Evolutionary conservation across 176 grass and related monocot species (phyloP).

Genomic region (Themeda triandra): DNA sequence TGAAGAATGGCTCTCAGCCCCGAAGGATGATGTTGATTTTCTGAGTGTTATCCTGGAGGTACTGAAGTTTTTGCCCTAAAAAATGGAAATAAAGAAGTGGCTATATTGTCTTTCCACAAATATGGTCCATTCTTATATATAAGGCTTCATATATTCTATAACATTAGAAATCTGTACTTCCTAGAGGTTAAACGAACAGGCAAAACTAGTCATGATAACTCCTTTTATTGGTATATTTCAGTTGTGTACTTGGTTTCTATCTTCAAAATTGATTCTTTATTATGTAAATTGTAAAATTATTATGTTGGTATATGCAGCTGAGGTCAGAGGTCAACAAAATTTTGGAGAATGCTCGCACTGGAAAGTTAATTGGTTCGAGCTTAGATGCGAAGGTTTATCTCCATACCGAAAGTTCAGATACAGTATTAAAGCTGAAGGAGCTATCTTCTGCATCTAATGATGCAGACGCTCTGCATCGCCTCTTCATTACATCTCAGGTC

Average conservation of each 20-base stretch:
- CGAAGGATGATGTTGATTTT: slow-evolving; percentile 73
- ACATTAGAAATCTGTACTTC: not conserved
- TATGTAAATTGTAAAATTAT: slow-evolving; percentile 9
- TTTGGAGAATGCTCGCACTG: slow-evolving; percentile 84
- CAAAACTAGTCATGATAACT: not conserved
- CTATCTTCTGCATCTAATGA: slow-evolving; percentile 74
- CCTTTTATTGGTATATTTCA: slow-evolving; percentile 7
- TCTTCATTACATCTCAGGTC: slow-evolving; percentile 97
- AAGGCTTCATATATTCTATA: not conserved
- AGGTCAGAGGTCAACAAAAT: slow-evolving; percentile 99
- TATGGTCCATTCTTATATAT: not conserved
- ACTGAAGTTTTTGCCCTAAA: not conserved
- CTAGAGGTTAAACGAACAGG: not conserved
- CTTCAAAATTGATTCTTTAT: not conserved
- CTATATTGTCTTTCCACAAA: not conserved
- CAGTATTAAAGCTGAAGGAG: slow-evolving; percentile 57
- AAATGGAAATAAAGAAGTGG: not conserved
- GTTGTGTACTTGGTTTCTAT: not conserved
- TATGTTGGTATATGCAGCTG: slow-evolving; percentile 48
- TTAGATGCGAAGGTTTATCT: slow-evolving; percentile 92
- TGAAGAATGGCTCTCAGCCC: slow-evolving; percentile 60
- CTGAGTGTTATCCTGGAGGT: slow-evolving; percentile 79
- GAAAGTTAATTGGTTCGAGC: slow-evolving; percentile 92
- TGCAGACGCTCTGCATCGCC: slow-evolving; percentile 73
- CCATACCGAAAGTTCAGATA: slow-evolving; percentile 42